These are phyloP conservation scores for Calycina herbarum DNA, from an alignment of 2,329 filamentous ascomycete genomes.

Conservation along the genomic window DNA sequence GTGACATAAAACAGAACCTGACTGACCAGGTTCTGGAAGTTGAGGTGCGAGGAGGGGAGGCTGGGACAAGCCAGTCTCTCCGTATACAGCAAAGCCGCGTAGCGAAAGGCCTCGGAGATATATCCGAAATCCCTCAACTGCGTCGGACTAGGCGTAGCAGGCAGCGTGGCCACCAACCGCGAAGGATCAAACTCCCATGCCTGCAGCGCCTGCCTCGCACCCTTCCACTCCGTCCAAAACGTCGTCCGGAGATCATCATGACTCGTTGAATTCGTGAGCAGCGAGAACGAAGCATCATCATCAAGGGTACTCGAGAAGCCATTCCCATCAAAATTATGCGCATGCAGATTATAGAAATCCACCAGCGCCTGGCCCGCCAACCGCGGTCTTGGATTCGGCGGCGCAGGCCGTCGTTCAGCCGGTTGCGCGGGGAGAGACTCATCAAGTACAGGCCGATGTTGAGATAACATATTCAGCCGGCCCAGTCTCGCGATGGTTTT, in stretches of 20 bases:
- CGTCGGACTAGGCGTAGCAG: slow-evolving; percentile 50
- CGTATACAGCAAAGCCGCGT: slow-evolving; percentile 84
- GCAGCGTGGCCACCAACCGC: slow-evolving; percentile 52
- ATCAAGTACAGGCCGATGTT: slow-evolving; percentile 60
- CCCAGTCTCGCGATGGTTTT: slow-evolving; percentile 82
- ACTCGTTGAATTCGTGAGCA: slow-evolving; percentile 40
- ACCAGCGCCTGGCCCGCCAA: slow-evolving; percentile 43
- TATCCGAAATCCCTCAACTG: slow-evolving; percentile 75
- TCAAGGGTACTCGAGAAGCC: slow-evolving; percentile 59
- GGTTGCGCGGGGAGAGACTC: slow-evolving; percentile 36
- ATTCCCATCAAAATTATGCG: slow-evolving; percentile 65
- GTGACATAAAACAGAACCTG: slow-evolving; percentile 82
- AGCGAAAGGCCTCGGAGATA: slow-evolving; percentile 87
- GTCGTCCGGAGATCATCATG: slow-evolving; percentile 60
- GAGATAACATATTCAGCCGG: slow-evolving; percentile 79
- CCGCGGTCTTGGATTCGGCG: slow-evolving; percentile 38
- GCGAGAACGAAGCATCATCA: slow-evolving; percentile 51
- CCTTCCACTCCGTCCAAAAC: slow-evolving; percentile 89
- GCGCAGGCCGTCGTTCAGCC: slow-evolving; percentile 32
- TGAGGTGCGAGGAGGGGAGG: slow-evolving; percentile 69
- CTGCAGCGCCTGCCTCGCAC: slow-evolving; percentile 72
- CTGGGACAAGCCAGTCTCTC: slow-evolving; percentile 81
- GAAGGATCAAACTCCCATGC: slow-evolving; percentile 74
- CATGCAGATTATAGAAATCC: slow-evolving; percentile 54
- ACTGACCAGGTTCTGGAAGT: slow-evolving; percentile 80